phyloP scores from a whole-genome alignment of 176 grass and related monocot species.

The Tillandsia leiboldiana region DNA sequence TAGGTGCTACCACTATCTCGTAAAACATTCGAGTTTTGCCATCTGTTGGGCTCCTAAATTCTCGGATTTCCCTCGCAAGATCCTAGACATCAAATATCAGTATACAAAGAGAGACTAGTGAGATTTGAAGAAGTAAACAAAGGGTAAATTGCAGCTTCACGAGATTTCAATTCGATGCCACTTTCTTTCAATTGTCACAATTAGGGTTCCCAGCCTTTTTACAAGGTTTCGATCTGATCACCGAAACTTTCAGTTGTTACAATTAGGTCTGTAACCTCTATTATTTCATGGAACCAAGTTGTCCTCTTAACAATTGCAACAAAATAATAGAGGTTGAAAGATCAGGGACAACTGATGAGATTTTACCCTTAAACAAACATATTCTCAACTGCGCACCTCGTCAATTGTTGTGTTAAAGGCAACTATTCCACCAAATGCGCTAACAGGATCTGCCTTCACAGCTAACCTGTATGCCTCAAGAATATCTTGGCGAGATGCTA shows the following conservation, averaged over 20 bases:
- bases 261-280: no score
- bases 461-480: slow-evolving; percentile 90
- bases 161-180: no score
- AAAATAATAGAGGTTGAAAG: background rate
- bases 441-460: slow-evolving; percentile 78
- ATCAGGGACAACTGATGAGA: background rate
- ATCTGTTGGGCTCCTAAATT: slow-evolving; percentile 72
- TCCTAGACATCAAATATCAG: slow-evolving; percentile 29
- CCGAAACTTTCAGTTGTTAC: no score
- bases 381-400: slow-evolving; percentile 28
- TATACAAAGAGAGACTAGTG: background rate
- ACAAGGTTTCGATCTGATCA: no score
- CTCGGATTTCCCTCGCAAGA: slow-evolving; percentile 79
- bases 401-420: slow-evolving; percentile 76
- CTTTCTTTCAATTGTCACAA: no score
- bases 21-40: slow-evolving; percentile 80
- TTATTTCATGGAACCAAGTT: no score
- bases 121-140: background rate
- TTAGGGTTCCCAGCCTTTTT: no score
- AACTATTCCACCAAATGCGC: slow-evolving; percentile 88
- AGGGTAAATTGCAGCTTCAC: background rate
- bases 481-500: slow-evolving; percentile 56
- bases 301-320: background rate
- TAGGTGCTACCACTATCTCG: slow-evolving; percentile 76
- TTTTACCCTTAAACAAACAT: slow-evolving; percentile 3